A percentile compares a stretch with the other conserved stretches of the same genome.
Conservation (phyloP, 2,329 filamentous ascomycete species). For the Pseudocercospora fuligena region DNA sequence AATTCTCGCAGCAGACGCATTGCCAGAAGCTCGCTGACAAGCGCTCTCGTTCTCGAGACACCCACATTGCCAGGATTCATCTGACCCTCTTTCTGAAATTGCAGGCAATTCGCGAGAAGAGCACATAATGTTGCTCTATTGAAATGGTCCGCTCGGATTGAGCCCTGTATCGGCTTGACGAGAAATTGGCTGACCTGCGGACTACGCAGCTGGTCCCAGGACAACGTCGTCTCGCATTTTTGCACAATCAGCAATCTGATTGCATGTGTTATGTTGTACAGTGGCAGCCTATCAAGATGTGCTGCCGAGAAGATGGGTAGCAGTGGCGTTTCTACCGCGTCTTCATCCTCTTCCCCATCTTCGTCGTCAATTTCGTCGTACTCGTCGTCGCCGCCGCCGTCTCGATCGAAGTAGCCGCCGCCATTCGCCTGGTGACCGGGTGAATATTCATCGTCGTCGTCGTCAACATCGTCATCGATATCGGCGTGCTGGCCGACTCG, state of each 20-base stretch:
- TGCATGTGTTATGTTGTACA: slow-evolving; percentile 88
- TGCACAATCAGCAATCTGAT: slow-evolving; percentile 83
- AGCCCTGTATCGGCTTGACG: slow-evolving; percentile 91
- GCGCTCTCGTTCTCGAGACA: slow-evolving; percentile 79
- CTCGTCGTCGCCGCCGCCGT: slow-evolving; percentile 35
- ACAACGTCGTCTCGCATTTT: slow-evolving; percentile 86
- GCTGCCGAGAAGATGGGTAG: slow-evolving; percentile 81
- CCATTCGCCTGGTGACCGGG: slow-evolving; percentile 24
- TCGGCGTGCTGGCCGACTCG: slow-evolving; percentile 29
- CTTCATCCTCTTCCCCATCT: slow-evolving; percentile 51
- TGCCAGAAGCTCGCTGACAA: slow-evolving; percentile 87
- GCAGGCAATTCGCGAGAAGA: slow-evolving; percentile 89
- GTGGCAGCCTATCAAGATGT: slow-evolving; percentile 80
- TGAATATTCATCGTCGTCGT: slow-evolving; percentile 30
- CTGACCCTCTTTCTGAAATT: slow-evolving; percentile 87
- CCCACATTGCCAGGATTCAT: slow-evolving; percentile 82
- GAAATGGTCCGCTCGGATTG: slow-evolving; percentile 82
- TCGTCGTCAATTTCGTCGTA: slow-evolving; percentile 48
- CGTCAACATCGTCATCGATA: slow-evolving; percentile 26
- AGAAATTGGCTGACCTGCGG: slow-evolving; percentile 95
- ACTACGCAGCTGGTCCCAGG: slow-evolving; percentile 94
- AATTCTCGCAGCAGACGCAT: slow-evolving; percentile 91
- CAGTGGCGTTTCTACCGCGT: slow-evolving; percentile 56
- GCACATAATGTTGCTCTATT: slow-evolving; percentile 86
- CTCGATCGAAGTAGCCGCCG: slow-evolving; percentile 27